Evolutionary conservation across 2,329 filamentous ascomycete species (phyloP), one percentile per base, ranked within the genome.

Genomic region (Botrytis tulipae): DNA sequence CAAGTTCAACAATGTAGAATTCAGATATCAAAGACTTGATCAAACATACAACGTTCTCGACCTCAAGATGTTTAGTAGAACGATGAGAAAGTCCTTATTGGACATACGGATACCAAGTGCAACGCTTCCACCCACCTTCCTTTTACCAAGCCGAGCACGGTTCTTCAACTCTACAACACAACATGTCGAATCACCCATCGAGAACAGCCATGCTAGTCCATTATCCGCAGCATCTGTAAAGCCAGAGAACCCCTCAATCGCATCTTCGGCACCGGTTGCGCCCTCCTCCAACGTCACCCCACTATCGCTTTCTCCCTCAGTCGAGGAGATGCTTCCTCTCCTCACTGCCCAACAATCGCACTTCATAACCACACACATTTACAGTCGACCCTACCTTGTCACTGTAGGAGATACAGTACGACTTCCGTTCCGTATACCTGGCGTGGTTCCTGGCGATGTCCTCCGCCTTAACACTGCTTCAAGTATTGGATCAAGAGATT

Each of bases 391-490:
- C 10, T 96, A 95, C 84, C 91, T 96, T 46, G 87, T 96, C 77
- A 94, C 92, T 10, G 85, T 87, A 62, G 93, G 93, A 77, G 93
- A 96, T 84, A 86, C 87, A 74, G 83, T 96, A 69, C 92, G 92
- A 51, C 89, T 96, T 70, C 93, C 93, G 9, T 95, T 95, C 85
- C 88, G 88, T 79, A 93, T 96, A 90, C 89, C 90, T 4, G 90
- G 88, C 40, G 92, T 94, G 8, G 84, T 87, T 12, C 91, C 94
- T 0, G 96, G 96, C 44, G 95, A 98, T 81, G 85, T 97, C 54
- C 86, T 99, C 74, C 92, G 95, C 10, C 87, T 99, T 73, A 95
- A 97, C 84, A 91, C 94, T 73, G 96, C 94, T 37, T 91, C 90
- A 59, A 86, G 91, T 71, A 84, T 99, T 62, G 96, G 96, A 42